These are phyloP conservation scores for Cicer pinnatifidum DNA, from an alignment of 306 rosid species.

Conservation along the genomic window DNA sequence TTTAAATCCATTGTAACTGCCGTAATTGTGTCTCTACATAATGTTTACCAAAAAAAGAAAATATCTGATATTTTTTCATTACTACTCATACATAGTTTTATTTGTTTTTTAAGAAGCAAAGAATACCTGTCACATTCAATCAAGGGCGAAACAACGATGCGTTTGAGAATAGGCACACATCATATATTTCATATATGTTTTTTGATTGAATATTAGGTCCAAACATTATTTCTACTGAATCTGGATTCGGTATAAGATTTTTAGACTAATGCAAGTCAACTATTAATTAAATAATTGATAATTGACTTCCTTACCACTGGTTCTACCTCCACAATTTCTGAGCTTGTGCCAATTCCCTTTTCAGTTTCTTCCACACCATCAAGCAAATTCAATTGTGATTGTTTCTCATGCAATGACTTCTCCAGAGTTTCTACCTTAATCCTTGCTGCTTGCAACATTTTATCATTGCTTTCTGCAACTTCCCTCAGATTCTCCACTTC, in stretches of 20 bases:
- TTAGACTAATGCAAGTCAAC: constrained; percentile 11
- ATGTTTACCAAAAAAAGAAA: constrained; percentile 7
- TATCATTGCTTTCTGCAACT: constrained; percentile 67
- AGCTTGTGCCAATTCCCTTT: constrained; percentile 55
- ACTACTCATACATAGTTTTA: constrained; percentile 8
- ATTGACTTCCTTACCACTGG: constrained; percentile 71
- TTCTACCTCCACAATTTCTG: constrained; percentile 84
- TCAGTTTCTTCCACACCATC: constrained; percentile 70
- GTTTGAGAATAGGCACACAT: constrained; percentile 14
- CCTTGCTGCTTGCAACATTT: constrained; percentile 74
- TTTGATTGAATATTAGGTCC: constrained; percentile 20
- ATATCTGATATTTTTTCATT: constrained; percentile 14
- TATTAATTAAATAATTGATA: constrained; percentile 32
- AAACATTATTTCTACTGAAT: constrained; percentile 19
- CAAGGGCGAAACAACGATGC: constrained; percentile 1
- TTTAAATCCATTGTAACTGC: constrained; percentile 11
- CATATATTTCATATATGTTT: constrained; percentile 8
- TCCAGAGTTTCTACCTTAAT: constrained; percentile 71
- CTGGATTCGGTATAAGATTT: constrained; percentile 23
- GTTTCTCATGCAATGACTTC: constrained; percentile 74
- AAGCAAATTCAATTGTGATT: constrained; percentile 74
- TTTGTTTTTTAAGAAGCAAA: constrained; percentile 1
- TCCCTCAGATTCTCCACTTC: constrained; percentile 69
- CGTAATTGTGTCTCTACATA: constrained; percentile 3
- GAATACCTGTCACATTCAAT: neutral